A percentile compares a stretch with the other conserved stretches of the same genome.
Conservation (phyloP, 371 early-diverging fungal genomes). For the Mucor velutinosus region DNA sequence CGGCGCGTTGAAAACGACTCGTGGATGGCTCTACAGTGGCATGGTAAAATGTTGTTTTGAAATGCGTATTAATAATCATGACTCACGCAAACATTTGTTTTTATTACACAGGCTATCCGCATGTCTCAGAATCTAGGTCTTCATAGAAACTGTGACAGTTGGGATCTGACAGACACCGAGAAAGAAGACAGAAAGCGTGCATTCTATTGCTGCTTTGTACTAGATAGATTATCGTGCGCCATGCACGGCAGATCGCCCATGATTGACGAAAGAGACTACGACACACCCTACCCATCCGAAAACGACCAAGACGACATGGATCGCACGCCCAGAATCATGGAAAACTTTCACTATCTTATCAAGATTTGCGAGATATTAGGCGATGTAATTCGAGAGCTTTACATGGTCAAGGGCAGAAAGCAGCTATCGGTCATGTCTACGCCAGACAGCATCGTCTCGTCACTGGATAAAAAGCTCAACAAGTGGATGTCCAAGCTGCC, state of each 20-base stretch:
- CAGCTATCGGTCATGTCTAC: constrained; percentile 36
- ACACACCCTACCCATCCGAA: constrained; percentile 46
- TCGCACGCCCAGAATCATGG: constrained; percentile 38
- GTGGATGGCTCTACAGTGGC: constrained; percentile 54
- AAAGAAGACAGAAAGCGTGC: constrained; percentile 60
- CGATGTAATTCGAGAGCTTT: constrained; percentile 45
- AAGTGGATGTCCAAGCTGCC: constrained; percentile 57
- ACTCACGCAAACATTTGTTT: not conserved
- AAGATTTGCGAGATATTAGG: constrained; percentile 48
- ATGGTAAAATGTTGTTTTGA: constrained; percentile 37
- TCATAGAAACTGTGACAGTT: constrained; percentile 59
- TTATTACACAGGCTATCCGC: constrained; percentile 50
- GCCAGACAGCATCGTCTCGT: constrained; percentile 41
- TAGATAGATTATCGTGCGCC: constrained; percentile 59
- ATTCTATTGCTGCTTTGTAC: constrained; percentile 66
- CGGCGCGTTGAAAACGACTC: constrained; percentile 44
- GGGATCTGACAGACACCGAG: constrained; percentile 48
- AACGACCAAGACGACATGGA: constrained; percentile 39
- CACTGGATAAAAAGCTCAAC: constrained; percentile 49
- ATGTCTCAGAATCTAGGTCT: constrained; percentile 68
- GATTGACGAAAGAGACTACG: constrained; percentile 55
- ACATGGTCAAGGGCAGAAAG: constrained; percentile 45
- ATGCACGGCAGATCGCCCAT: constrained; percentile 52
- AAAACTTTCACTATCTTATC: constrained; percentile 44
- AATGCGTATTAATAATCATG: not conserved